Evolutionary conservation across 495 filamentous ascomycete genomes (phyloP), one percentile per base, ranked within the genome.

Genomic region (Aspergillus biplanus): DNA sequence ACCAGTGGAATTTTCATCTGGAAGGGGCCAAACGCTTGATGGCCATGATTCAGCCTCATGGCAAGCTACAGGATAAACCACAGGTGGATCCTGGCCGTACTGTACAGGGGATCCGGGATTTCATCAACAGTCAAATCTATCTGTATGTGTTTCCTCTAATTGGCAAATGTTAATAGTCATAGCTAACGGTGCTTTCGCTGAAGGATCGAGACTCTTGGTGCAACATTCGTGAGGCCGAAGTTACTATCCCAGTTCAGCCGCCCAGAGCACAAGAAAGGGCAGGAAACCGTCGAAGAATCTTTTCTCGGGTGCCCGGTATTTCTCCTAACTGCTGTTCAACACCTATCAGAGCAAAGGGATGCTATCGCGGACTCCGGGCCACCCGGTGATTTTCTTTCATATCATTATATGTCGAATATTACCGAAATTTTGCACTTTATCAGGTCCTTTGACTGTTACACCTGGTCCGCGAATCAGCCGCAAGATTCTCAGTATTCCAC

Each of bases 1-100:
- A 79, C 39, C 73, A 72, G 35, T 86, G 83, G 83, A 80, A 80
- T 33, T 67, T 72, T 33, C 83, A 86, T 56, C 72, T 86, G 47
- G 76, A 82, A 59, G 83, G 79, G 2, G 82, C 82, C 2, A 77
- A 76, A 48, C 71, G 61, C 9, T 68, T 86, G 5, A 76, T 84
- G 56, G 56, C 63, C 4, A 7, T 65, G 46, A 66, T 35, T 16
- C 39, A 58, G 34, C 54, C 52, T 12, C 11, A 33, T 49, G 6
- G 11, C 11, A 49, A 61, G 46, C 9, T 48, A 33, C 65, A 56
- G 60, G 63, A 18, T 60, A 69, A 33, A 52, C 59, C 33, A 52
- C n/a, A 3, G 62, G 42, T 27, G 42, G 49, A 59, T 34, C 59
- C 61, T 7, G 61, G 62, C 31, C 67, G 21, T 62, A 76, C 64